Conservation (phyloP, 306 rosid genomes). For the Acmispon strigosus region DNA sequence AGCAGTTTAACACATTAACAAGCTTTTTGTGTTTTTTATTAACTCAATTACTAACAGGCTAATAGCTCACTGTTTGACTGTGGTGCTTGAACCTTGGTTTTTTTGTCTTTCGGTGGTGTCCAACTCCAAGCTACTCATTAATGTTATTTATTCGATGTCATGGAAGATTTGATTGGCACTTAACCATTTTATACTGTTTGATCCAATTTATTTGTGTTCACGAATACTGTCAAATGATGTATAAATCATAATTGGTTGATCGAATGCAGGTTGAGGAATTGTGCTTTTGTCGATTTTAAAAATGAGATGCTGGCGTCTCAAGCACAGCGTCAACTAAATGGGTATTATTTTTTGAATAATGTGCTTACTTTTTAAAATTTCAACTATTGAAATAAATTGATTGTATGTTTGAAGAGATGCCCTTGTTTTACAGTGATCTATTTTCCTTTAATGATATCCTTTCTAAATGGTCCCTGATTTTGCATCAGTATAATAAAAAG, state of each 20-base stretch:
- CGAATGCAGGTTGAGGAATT: constrained; percentile 57
- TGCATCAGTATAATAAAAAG: not conserved
- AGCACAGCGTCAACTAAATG: constrained; percentile 72
- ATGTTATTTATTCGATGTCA: too few relatives aligned
- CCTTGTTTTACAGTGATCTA: not conserved
- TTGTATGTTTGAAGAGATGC: not conserved
- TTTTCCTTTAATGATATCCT: not conserved
- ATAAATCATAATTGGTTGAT: not conserved
- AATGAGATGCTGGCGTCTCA: constrained; percentile 62
- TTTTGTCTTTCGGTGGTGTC: too few relatives aligned
- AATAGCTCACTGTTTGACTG: not conserved
- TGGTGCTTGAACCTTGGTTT: too few relatives aligned
- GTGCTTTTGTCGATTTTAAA: constrained; percentile 72
- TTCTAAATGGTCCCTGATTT: not conserved
- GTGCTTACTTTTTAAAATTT: not conserved
- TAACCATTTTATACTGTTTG: not conserved
- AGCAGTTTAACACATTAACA: too few relatives aligned
- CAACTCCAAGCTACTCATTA: too few relatives aligned
- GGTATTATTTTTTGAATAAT: constrained; percentile 27
- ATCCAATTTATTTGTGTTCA: not conserved
- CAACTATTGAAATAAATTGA: not conserved
- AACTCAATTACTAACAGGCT: not conserved
- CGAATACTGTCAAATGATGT: not conserved
- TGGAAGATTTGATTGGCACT: too few relatives aligned
- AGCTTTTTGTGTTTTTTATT: not conserved